A percentile compares a stretch with the other conserved stretches of the same genome.
These are phyloP conservation scores for Scheffersomyces lignosus DNA, from an alignment of 805 yeast species.

Conservation along the genomic window DNA sequence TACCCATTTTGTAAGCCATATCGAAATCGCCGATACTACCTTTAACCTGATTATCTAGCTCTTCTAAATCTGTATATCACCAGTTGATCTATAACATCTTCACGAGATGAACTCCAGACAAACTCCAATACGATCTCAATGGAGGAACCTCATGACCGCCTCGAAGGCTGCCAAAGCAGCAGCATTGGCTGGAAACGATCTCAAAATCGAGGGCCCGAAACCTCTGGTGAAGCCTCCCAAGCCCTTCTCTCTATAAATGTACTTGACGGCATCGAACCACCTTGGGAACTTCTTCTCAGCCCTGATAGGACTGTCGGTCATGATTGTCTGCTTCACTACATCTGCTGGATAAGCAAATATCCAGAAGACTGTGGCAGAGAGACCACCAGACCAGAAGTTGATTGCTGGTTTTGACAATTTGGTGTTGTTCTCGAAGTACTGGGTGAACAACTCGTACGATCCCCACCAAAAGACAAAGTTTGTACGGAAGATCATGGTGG, in stretches of 20 bases:
- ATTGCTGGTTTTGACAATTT: slow-evolving; percentile 64
- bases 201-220: slow-evolving; percentile 71
- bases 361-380: slow-evolving; percentile 87
- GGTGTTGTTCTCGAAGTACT: slow-evolving; percentile 65
- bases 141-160: slow-evolving; percentile 64
- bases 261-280: slow-evolving; percentile 70
- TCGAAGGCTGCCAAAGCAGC: slow-evolving; percentile 91
- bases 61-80: too few species aligned
- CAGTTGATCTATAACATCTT: too few species aligned
- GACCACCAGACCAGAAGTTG: slow-evolving; percentile 91
- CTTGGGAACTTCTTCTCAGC: slow-evolving; percentile 67
- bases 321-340: slow-evolving; percentile 81
- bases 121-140: too few species aligned
- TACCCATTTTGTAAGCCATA: too few species aligned
- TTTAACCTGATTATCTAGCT: too few species aligned
- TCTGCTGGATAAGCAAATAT: slow-evolving; percentile 85
- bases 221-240: slow-evolving; percentile 75
- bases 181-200: slow-evolving; percentile 93
- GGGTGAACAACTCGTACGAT: slow-evolving; percentile 76
- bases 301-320: slow-evolving; percentile 67
- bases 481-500: slow-evolving; percentile 85
- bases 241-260: slow-evolving; percentile 65
- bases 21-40: too few species aligned
- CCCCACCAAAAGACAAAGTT: slow-evolving; percentile 95
- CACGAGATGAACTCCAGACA: too few species aligned